Evolutionary conservation across 2,329 filamentous ascomycete genomes (phyloP).

Genomic region (Aspergillus carbonarius): DNA sequence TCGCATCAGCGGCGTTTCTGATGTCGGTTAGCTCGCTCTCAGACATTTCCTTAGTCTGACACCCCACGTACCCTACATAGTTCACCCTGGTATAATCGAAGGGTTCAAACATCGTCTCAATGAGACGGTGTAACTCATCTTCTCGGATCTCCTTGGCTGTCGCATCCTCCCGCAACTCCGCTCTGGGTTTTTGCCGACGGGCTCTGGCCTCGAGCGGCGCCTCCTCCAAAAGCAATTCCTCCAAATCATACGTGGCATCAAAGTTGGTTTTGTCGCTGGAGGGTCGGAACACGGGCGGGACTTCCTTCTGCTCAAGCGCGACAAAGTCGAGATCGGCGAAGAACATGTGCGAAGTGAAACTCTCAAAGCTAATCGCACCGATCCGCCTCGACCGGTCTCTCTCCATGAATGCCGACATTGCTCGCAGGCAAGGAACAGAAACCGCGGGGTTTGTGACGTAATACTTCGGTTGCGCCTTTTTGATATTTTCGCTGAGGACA

Average conservation of each 20-base stretch:
- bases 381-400: constrained; percentile 77
- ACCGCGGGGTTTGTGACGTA: constrained; percentile 92
- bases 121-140: constrained; percentile 90
- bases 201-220: constrained; percentile 91
- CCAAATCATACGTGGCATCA: constrained; percentile 94
- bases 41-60: not conserved
- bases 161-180: constrained; percentile 88
- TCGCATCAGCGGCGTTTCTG: constrained; percentile 40
- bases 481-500: constrained; percentile 74
- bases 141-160: constrained; percentile 93
- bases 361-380: constrained; percentile 77
- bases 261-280: constrained; percentile 99
- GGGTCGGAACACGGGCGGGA: constrained; percentile 87
- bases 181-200: constrained; percentile 87
- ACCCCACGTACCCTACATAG: constrained; percentile 65
- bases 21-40: constrained; percentile 10
- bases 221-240: constrained; percentile 90
- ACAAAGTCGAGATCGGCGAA: constrained; percentile 84
- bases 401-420: constrained; percentile 80
- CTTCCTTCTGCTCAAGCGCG: constrained; percentile 77
- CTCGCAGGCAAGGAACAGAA: constrained; percentile 81
- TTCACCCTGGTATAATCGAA: constrained; percentile 90
- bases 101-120: constrained; percentile 88
- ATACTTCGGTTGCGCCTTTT: constrained; percentile 78
- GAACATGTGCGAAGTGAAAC: constrained; percentile 84